Evolutionary conservation across 352 stramenopile genomes (phyloP).

Genomic region (Globisporangium lucens): DNA sequence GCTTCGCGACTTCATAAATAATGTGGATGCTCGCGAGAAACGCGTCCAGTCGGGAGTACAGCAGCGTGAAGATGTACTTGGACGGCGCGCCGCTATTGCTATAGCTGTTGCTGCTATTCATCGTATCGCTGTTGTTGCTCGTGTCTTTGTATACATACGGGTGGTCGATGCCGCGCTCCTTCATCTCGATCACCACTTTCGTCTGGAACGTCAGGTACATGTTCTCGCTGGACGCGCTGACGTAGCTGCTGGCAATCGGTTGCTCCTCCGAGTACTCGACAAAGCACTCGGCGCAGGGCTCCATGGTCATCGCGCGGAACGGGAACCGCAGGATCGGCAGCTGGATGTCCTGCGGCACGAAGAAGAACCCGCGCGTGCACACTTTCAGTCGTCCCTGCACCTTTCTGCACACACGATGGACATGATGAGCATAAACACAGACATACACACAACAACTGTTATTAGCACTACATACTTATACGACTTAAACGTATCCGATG

Average conservation of each 20-base stretch:
- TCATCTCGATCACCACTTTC: conserved; percentile 77
- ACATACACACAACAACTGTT: background rate
- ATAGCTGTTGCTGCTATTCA: conserved; percentile 35
- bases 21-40: conserved; percentile 66
- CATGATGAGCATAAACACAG: conserved; percentile 72
- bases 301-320: conserved; percentile 75
- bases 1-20: conserved; percentile 53
- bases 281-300: conserved; percentile 52
- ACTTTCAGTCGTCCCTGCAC: conserved; percentile 81
- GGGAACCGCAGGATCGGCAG: conserved; percentile 83
- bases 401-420: conserved; percentile 48
- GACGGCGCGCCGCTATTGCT: conserved; percentile 36
- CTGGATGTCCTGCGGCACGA: conserved; percentile 86
- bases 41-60: conserved; percentile 69
- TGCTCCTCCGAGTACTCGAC: conserved; percentile 14
- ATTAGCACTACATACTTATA: background rate
- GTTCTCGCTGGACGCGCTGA: conserved; percentile 6
- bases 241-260: conserved; percentile 6
- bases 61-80: conserved; percentile 80
- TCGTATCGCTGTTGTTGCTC: conserved; percentile 16
- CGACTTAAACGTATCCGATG: background rate
- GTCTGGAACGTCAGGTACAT: conserved; percentile 60
- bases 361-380: conserved; percentile 90
- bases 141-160: conserved; percentile 72
- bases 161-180: conserved; percentile 78